Evolutionary conservation across 345 rosid species (phyloP).

Genomic region (Eucalyptus erythrocorys): DNA sequence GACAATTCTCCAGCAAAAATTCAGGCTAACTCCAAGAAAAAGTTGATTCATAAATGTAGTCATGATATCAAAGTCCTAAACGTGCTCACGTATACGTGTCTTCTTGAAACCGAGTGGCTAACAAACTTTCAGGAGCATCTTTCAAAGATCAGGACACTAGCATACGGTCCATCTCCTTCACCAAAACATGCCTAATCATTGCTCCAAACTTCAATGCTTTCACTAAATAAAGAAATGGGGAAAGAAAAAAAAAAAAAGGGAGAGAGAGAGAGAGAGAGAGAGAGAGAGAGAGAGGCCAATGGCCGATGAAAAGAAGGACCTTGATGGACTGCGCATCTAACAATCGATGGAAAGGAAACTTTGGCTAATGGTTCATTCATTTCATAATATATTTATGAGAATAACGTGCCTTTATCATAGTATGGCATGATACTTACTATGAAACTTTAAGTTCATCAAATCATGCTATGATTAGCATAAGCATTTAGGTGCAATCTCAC

Average conservation of each 20-base stretch:
- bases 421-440: background rate
- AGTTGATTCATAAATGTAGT: background rate
- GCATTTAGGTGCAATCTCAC: background rate
- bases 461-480: background rate
- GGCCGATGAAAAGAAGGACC: background rate
- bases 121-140: constrained; percentile 18
- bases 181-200: constrained; percentile 1
- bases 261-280: background rate
- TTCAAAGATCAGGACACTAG: constrained; percentile 3
- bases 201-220: background rate
- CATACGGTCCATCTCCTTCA: constrained; percentile 14
- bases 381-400: background rate
- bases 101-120: constrained; percentile 7
- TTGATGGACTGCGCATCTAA: background rate
- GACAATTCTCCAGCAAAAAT: background rate
- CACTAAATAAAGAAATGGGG: background rate
- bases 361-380: background rate
- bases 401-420: background rate
- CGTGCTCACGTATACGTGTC: background rate
- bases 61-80: background rate
- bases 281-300: background rate
- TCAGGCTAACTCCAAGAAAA: background rate
- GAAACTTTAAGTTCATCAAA: background rate
- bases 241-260: background rate
- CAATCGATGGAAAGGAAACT: background rate